Percentiles rank a stretch among this genome's conserved stretches.
These are phyloP conservation scores for Suzukiozyma palmioleophila DNA, from an alignment of 1,139 yeast genomes.

Conservation along the genomic window DNA sequence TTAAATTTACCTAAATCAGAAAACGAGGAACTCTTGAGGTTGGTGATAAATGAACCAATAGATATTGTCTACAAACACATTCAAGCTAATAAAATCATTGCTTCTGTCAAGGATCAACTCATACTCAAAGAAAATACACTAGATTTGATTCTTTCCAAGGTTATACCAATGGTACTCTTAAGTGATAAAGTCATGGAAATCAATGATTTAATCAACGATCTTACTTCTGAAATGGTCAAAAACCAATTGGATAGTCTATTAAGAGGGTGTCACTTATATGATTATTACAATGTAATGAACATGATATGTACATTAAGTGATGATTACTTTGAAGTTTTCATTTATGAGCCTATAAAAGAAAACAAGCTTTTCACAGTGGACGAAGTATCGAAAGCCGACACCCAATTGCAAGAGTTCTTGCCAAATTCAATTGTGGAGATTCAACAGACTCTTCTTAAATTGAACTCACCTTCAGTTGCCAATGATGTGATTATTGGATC, in stretches of 20 bases:
- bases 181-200: conserved; percentile 38
- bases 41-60: conserved; percentile 48
- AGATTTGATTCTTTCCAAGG: conserved; percentile 54
- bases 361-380: conserved; percentile 53
- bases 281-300: conserved; percentile 58
- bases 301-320: conserved; percentile 67
- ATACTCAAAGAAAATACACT: conserved; percentile 55
- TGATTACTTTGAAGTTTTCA: conserved; percentile 48
- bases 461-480: conserved; percentile 61
- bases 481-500: conserved; percentile 50
- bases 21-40: conserved; percentile 26
- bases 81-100: conserved; percentile 19
- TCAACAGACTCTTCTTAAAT: conserved; percentile 51
- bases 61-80: conserved; percentile 38
- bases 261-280: conserved; percentile 46
- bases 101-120: conserved; percentile 25
- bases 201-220: conserved; percentile 26
- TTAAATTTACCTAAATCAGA: conserved; percentile 32
- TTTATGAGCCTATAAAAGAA: conserved; percentile 62
- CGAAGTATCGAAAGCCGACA: conserved; percentile 38
- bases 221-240: conserved; percentile 33
- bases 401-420: conserved; percentile 43
- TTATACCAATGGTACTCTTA: conserved; percentile 42
- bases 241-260: conserved; percentile 43
- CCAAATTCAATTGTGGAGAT: conserved; percentile 62